Evolutionary conservation across 139 green algal genomes (phyloP).

Genomic region (Picochlorum sp.): DNA sequence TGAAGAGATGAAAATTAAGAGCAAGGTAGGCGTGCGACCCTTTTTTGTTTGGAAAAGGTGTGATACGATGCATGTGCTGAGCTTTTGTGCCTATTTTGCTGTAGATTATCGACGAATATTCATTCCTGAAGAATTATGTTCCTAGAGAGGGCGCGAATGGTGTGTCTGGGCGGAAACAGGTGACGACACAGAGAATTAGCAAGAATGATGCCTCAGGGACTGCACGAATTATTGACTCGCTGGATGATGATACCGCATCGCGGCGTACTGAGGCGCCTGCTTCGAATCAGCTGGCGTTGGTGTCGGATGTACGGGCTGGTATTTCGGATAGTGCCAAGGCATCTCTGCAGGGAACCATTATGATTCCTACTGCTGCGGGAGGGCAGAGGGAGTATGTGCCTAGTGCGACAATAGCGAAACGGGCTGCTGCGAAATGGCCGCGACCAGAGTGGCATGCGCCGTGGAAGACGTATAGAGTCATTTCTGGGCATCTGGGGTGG

Average conservation of each 20-base stretch:
- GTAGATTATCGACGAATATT: constrained; percentile 53
- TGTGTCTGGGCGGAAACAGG: background rate
- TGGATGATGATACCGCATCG: constrained; percentile 27
- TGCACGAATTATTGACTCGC: constrained; percentile 65
- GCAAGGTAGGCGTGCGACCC: constrained; percentile 35
- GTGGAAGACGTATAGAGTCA: constrained; percentile 94
- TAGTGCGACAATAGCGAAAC: constrained; percentile 47
- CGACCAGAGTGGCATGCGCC: constrained; percentile 85
- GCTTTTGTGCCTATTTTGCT: background rate
- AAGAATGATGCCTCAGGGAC: constrained; percentile 27
- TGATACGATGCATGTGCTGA: background rate
- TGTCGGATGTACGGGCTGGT: constrained; percentile 2
- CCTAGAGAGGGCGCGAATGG: constrained; percentile 8
- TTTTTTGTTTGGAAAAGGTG: no score
- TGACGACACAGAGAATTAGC: background rate
- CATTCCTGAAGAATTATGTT: constrained; percentile 31
- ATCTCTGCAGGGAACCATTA: constrained; percentile 16
- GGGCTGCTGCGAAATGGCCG: constrained; percentile 85
- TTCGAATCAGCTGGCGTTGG: constrained; percentile 14
- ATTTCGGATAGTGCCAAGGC: constrained; percentile 22
- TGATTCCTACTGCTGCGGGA: constrained; percentile 37
- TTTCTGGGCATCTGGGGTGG: constrained; percentile 93
- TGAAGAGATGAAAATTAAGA: constrained; percentile 60
- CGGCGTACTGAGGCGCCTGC: constrained; percentile 5
- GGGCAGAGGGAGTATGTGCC: constrained; percentile 46